These are phyloP conservation scores for Parathielavia appendiculata DNA, from an alignment of 495 filamentous ascomycete genomes.

Conservation along the genomic window DNA sequence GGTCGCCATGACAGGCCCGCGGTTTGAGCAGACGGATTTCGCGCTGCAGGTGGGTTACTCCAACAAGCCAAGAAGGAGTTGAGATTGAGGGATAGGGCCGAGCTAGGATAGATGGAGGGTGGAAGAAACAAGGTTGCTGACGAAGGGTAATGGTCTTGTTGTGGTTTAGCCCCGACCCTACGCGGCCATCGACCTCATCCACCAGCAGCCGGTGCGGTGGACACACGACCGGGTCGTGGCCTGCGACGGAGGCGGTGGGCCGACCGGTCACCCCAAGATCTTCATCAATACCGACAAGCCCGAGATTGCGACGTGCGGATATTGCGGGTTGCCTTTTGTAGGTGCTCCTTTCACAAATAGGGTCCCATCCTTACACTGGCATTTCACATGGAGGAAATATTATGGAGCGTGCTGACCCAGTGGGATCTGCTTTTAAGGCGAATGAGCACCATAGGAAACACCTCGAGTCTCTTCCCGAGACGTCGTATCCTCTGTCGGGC, in stretches of 20 bases:
- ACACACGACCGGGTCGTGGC: conserved; percentile 71
- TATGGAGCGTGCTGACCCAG: neutral
- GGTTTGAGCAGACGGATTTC: conserved; percentile 96
- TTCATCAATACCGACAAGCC: conserved; percentile 99
- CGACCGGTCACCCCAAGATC: conserved; percentile 83
- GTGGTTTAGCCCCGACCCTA: conserved; percentile 69
- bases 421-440: conserved; percentile 49
- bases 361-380: no score
- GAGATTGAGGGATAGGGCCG: neutral
- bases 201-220: conserved; percentile 92
- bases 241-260: conserved; percentile 92
- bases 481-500: conserved; percentile 64
- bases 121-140: neutral
- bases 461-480: conserved; percentile 71
- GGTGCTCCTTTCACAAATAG: conserved; percentile 45
- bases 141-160: neutral
- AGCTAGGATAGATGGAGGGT: conserved; percentile 9
- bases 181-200: conserved; percentile 91
- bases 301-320: conserved; percentile 80
- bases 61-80: neutral
- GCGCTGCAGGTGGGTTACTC: conserved; percentile 67
- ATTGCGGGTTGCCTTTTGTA: conserved; percentile 95
- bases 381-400: no score
- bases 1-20: conserved; percentile 81
- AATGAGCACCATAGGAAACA: conserved; percentile 78